Conservation (phyloP, 176 grass and related monocot genomes). For the Carex cristatella region DNA sequence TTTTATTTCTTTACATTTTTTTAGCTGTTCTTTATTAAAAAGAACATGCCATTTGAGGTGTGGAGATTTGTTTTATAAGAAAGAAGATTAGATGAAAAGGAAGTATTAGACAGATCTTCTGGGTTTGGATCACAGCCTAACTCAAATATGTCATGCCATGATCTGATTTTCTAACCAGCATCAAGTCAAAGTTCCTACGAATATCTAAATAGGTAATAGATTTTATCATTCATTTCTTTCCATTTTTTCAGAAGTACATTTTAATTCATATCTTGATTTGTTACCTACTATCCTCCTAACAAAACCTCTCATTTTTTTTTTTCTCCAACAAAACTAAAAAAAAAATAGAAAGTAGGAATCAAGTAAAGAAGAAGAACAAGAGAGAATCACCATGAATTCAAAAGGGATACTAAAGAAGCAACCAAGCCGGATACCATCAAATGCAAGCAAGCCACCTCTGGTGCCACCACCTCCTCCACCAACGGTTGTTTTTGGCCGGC, state of each 20-base stretch:
- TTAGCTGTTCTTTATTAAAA: constrained; percentile 2
- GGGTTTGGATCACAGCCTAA: background rate
- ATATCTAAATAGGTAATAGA: background rate
- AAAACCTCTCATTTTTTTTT: background rate
- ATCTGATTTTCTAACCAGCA: constrained; percentile 15
- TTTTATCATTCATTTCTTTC: background rate
- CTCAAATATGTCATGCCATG: background rate
- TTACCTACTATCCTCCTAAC: constrained; percentile 15
- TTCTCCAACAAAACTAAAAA: background rate
- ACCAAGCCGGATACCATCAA: constrained; percentile 36
- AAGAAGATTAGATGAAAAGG: background rate
- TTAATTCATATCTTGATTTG: background rate
- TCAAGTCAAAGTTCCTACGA: background rate
- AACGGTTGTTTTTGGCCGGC: constrained; percentile 71
- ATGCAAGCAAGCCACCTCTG: constrained; percentile 40
- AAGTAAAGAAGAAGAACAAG: background rate
- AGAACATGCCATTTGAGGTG: background rate
- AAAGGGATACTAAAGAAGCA: constrained; percentile 73
- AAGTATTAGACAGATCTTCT: background rate
- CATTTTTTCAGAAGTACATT: background rate
- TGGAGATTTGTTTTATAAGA: background rate
- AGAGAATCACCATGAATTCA: constrained; percentile 43
- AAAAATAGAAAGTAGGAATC: background rate
- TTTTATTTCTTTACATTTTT: background rate
- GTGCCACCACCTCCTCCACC: constrained; percentile 36